These are phyloP conservation scores for Microascus cirrosus DNA, from an alignment of 2,329 filamentous ascomycete species.

Conservation along the genomic window DNA sequence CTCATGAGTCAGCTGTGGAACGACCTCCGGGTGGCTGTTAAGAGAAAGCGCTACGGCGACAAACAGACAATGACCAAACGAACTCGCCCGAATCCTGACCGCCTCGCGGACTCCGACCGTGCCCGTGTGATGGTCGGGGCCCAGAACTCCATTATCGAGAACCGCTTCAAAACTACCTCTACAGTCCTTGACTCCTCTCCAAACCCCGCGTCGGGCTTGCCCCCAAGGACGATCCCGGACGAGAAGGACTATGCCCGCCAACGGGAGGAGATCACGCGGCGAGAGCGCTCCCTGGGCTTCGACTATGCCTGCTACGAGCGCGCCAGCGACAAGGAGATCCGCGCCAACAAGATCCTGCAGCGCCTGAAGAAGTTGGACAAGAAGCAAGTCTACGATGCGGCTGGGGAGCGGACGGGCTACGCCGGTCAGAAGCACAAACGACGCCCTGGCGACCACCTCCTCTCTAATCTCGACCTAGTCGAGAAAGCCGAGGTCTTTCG, in stretches of 20 bases:
- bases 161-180: background rate
- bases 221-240: background rate
- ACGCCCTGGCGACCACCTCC: slow-evolving; percentile 44
- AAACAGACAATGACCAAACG: background rate
- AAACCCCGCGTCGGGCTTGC: background rate
- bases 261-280: slow-evolving; percentile 16
- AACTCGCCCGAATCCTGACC: background rate
- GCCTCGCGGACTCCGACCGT: background rate
- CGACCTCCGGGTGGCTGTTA: background rate
- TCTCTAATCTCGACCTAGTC: slow-evolving; percentile 43
- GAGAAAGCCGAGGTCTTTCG: slow-evolving; percentile 43
- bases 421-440: slow-evolving; percentile 31
- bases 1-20: background rate
- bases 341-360: slow-evolving; percentile 28
- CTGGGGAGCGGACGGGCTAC: slow-evolving; percentile 20
- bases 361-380: slow-evolving; percentile 23
- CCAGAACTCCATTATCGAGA: background rate
- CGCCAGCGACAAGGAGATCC: slow-evolving; percentile 21
- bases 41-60: background rate
- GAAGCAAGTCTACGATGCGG: slow-evolving; percentile 20
- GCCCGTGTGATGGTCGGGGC: background rate
- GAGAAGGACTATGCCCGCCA: slow-evolving; percentile 17
- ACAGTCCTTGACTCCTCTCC: background rate
- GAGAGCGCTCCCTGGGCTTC: slow-evolving; percentile 26
- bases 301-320: slow-evolving; percentile 21